These are phyloP conservation scores for Trichoderma atrobrunneum DNA, from an alignment of 2,329 filamentous ascomycete genomes.

Conservation along the genomic window DNA sequence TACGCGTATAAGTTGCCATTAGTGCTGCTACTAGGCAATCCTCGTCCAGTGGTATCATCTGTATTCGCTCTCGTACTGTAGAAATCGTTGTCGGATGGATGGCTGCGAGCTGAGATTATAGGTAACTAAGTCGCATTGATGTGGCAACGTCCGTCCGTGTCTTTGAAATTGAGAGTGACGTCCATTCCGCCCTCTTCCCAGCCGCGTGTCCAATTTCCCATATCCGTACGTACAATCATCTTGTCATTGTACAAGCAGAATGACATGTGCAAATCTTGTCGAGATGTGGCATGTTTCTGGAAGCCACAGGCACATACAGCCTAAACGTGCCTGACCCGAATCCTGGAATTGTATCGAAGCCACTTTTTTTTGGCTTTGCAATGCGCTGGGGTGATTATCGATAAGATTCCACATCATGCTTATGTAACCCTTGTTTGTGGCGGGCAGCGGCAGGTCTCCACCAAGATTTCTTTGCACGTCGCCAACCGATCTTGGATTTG, in stretches of 20 bases:
- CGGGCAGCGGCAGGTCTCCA: conserved; percentile 9
- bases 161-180: background rate
- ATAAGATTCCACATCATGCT: conserved; percentile 25
- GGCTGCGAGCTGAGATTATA: background rate
- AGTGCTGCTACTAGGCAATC: background rate
- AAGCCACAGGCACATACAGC: background rate
- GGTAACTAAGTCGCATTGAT: background rate
- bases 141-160: background rate
- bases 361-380: conserved; percentile 2
- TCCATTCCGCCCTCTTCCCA: background rate
- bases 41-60: background rate
- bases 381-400: conserved; percentile 24
- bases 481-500: conserved; percentile 14
- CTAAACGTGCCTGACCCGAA: background rate
- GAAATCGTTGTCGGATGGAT: background rate
- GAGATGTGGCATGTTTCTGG: background rate
- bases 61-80: background rate
- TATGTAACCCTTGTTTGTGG: conserved; percentile 9
- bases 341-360: background rate
- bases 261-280: background rate
- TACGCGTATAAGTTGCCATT: background rate
- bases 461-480: conserved; percentile 12
- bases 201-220: background rate
- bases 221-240: background rate
- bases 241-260: background rate